Base-by-base conservation (phyloP, 108 stramenopile genomes). In the Nannochloropsis salina region DNA sequence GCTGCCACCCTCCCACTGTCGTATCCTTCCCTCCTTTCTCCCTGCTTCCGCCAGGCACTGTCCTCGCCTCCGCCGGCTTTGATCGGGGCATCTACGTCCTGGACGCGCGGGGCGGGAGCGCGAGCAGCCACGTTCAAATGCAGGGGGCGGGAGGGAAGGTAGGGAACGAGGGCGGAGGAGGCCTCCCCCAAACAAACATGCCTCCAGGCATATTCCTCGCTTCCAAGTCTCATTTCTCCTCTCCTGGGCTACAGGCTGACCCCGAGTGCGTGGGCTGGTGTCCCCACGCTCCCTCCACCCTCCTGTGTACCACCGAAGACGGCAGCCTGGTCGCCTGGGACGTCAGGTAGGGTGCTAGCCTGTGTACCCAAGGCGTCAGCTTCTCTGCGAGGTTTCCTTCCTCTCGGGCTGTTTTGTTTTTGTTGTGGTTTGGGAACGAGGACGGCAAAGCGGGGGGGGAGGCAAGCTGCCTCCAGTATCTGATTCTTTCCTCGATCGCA, bases 231-330 rank as follows among this genome's bases (percentile, higher is more conserved):
- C 15, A 15, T 51, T 10, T 1, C 15, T 51, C 47, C 15, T 51
- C 47, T 31, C 31, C 31, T 31, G 31, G 31, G 31, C 47, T 51
- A 1, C 47, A 51, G 47, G 83, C 85, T 45, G 88, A 89, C 83
- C 88, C 88, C 43, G 88, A 89, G 88, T 89, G 88, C 88, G 44
- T 89, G 79, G 12, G 85, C 82, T 89, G 88, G 88, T 82, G 85
- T 79, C 88, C 88, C n/a, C 88, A 89, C 41, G 44, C 44, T 44
- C n/a, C 31, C 43, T 31, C 43, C 15, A 18, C 80, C 85, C 82
- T 89, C 9, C 41, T 89, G 74, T 82, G 74, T 41, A 85, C 85
- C 8, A 86, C 88, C 43, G 88, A 89, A 85, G 88, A 89, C 83
- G 88, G 88, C 43, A 85, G 82, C 61, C 85, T 89, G 42, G 82